Evolutionary conservation across 345 rosid genomes (phyloP).

Genomic region (Firmiana major): DNA sequence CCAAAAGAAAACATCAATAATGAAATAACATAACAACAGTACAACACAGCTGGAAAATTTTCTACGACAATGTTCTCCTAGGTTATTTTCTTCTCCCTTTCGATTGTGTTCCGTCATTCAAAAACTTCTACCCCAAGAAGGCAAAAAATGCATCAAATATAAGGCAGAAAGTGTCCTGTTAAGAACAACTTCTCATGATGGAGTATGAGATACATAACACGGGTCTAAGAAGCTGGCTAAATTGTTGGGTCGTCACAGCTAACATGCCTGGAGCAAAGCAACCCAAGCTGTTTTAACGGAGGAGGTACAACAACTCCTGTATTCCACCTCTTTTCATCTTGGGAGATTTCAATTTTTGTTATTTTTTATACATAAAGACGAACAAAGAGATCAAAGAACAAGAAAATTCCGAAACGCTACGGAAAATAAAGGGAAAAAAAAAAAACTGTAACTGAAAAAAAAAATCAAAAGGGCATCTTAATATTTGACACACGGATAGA

Average conservation of each 20-base stretch:
- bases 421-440: too few species aligned
- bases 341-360: background rate
- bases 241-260: background rate
- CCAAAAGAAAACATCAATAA: background rate
- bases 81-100: background rate
- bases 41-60: background rate
- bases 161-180: background rate
- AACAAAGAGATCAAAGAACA: conserved; percentile 1
- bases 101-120: background rate
- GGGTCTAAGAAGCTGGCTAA: background rate
- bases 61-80: too few species aligned
- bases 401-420: too few species aligned
- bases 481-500: conserved; percentile 26
- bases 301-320: background rate
- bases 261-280: background rate
- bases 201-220: background rate
- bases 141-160: background rate
- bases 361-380: background rate
- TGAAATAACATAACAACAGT: background rate
- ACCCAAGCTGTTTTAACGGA: background rate
- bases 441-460: too few species aligned
- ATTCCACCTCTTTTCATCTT: background rate
- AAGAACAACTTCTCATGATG: background rate
- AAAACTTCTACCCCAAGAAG: background rate
- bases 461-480: background rate